Percentiles rank a stretch among this genome's conserved stretches.
Evolutionary conservation across 345 rosid genomes (phyloP).

Genomic region (Barbarea vulgaris): DNA sequence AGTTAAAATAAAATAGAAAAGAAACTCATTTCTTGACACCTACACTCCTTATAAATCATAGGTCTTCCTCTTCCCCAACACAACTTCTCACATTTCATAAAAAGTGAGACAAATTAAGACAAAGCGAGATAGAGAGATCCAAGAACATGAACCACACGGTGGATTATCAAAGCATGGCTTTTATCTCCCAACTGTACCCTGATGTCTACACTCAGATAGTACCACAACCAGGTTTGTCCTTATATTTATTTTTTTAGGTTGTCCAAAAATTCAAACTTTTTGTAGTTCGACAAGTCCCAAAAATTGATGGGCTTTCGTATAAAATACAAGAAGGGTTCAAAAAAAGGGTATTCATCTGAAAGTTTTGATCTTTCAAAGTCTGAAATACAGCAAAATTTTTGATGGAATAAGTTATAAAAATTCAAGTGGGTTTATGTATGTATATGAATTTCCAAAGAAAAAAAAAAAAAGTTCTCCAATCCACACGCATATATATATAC

Average conservation of each 20-base stretch:
- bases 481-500: slow-evolving; percentile 22
- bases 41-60: slow-evolving; percentile 44
- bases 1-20: background rate
- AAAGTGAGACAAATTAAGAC: slow-evolving; percentile 37
- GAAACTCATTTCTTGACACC: slow-evolving; percentile 9
- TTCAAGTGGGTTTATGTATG: slow-evolving; percentile 11
- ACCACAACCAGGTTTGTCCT: slow-evolving; percentile 58
- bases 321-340: background rate
- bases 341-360: background rate
- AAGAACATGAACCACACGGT: slow-evolving; percentile 37
- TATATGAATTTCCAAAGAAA: slow-evolving; percentile 1
- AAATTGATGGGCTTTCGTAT: background rate
- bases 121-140: slow-evolving; percentile 3
- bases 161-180: slow-evolving; percentile 52
- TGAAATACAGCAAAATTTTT: background rate
- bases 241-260: background rate
- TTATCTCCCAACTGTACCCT: slow-evolving; percentile 66
- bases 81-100: slow-evolving; percentile 42
- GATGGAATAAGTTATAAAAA: slow-evolving; percentile 7
- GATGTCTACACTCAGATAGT: slow-evolving; percentile 49
- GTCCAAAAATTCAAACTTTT: background rate
- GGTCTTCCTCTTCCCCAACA: slow-evolving; percentile 41
- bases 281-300: slow-evolving; percentile 5
- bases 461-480: slow-evolving; percentile 2
- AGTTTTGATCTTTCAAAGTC: background rate